These are phyloP conservation scores for Penicillium desertorum DNA, from an alignment of 495 filamentous ascomycete genomes.

Conservation along the genomic window DNA sequence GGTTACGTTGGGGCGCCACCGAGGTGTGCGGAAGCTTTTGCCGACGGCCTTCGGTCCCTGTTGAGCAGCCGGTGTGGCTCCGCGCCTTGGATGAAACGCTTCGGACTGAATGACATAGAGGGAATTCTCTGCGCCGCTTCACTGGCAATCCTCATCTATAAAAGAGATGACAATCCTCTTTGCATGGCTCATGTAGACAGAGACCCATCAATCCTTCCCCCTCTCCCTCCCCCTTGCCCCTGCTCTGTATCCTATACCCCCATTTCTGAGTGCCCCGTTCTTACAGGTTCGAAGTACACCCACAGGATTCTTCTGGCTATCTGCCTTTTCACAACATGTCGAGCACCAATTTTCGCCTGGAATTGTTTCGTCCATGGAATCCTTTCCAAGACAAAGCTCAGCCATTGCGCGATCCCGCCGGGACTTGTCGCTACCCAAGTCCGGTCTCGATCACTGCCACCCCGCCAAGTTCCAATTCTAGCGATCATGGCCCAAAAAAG, in stretches of 20 bases:
- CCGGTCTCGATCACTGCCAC: constrained; percentile 13
- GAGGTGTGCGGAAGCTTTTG: background rate
- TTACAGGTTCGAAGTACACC: background rate
- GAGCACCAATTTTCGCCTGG: constrained; percentile 14
- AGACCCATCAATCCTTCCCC: background rate
- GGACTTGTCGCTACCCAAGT: constrained; percentile 20
- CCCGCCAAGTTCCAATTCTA: constrained; percentile 10
- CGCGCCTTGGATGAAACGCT: background rate
- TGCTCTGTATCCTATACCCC: background rate
- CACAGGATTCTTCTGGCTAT: constrained; percentile 8
- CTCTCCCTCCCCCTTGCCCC: constrained; percentile 1
- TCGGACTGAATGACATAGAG: background rate
- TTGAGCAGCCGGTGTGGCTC: background rate
- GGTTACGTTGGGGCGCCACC: background rate
- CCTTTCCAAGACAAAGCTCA: constrained; percentile 15
- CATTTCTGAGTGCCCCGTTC: background rate
- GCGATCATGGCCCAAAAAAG: background rate
- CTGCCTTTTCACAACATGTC: constrained; percentile 9
- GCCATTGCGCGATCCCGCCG: constrained; percentile 10
- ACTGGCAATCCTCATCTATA: background rate
- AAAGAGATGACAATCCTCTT: background rate
- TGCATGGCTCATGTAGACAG: background rate
- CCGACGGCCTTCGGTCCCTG: background rate
- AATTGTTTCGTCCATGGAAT: constrained; percentile 21
- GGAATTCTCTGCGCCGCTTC: background rate